Base-by-base conservation (phyloP, 139 green algal genomes). In the Tetradesmus lagerheimii region DNA sequence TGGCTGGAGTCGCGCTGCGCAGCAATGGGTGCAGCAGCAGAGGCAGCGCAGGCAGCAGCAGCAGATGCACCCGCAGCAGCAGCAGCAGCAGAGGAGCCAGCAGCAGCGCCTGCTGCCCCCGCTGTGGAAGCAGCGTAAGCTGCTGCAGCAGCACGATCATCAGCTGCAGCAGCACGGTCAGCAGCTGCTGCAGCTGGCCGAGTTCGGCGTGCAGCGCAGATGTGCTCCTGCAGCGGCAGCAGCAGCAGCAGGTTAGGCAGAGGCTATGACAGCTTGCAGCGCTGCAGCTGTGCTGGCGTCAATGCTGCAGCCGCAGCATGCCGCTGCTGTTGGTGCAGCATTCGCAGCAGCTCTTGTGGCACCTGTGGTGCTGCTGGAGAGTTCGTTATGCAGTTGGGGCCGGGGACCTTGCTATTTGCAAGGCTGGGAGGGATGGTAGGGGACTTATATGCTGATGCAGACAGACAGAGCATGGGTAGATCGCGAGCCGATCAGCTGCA, bases 1-100 rank as follows among this genome's bases (percentile, higher is more conserved):
- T 88, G 83, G 83, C 64, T 88, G 41, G 83, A 88, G 50, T 16
- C 47, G 25, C 50, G 83, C 23, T 77, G 37, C 31, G 83, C 83
- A 66, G 64, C 83, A 5, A 88, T 88, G 37, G 76, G 37, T 18
- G 76, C 76, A 29, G 76, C 76, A 47, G 37, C 76, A 45, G 76
- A n/a, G 76, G 76, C 76, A 82, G 76, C 76, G 9, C 20, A 82
- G 37, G 76, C 76, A 31, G 23, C 35, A 31, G 64, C 64, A 41
- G 83, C 62, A 37, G 53, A 43, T 29, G 37, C 67, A 23, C 38
- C 67, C 27, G 35, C 62, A 64, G 83, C 66, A 66, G 83, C 64
- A 81, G 31, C 64, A 67, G 41, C 57, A 88, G 25, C 38, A 37
- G 9, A 4, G 31, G 18, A 53, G 39, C 66, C 64, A 62, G 64